phyloP scores from a whole-genome alignment of 1,284 basidiomycete genomes.

The Ceratobasidium sp. region DNA sequence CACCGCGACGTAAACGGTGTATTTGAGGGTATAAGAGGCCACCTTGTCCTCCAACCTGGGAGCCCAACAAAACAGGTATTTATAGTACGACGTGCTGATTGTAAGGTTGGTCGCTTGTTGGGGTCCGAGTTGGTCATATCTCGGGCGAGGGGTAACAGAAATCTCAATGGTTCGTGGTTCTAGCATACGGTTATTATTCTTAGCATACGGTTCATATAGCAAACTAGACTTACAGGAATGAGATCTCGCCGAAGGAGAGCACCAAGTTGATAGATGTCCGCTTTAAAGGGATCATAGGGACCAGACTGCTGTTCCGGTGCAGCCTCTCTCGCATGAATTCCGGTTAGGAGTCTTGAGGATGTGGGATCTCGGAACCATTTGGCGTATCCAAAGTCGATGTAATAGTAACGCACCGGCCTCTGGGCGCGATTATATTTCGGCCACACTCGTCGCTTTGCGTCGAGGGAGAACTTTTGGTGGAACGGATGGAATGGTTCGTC shows the following conservation, averaged over 20 bases:
- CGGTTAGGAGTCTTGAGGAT: not conserved
- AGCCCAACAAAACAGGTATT: slow-evolving; percentile 1
- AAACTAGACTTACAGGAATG: not conserved
- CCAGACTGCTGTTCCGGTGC: slow-evolving; percentile 2
- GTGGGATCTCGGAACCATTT: slow-evolving; percentile 5
- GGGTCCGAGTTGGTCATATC: slow-evolving; percentile 3
- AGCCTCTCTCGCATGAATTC: slow-evolving; percentile 1
- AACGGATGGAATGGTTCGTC: slow-evolving; percentile 12
- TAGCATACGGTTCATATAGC: not conserved
- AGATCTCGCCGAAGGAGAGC: slow-evolving; percentile 1
- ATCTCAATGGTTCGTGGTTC: not conserved
- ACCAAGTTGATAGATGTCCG: slow-evolving; percentile 32
- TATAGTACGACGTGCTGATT: not conserved
- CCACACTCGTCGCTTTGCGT: not conserved
- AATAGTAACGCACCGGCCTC: slow-evolving; percentile 13
- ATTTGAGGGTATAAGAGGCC: slow-evolving; percentile 5
- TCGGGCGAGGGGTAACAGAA: slow-evolving; percentile 6
- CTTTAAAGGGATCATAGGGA: slow-evolving; percentile 26
- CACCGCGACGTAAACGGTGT: not conserved
- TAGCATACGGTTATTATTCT: not conserved
- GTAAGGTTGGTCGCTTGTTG: not conserved
- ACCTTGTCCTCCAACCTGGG: not conserved
- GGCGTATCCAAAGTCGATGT: slow-evolving; percentile 31
- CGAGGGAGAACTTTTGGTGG: not conserved
- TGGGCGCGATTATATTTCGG: slow-evolving; percentile 1